Percentiles rank a stretch among this genome's conserved stretches.
Conservation (phyloP, 306 rosid genomes). For the Prunus campanulata region DNA sequence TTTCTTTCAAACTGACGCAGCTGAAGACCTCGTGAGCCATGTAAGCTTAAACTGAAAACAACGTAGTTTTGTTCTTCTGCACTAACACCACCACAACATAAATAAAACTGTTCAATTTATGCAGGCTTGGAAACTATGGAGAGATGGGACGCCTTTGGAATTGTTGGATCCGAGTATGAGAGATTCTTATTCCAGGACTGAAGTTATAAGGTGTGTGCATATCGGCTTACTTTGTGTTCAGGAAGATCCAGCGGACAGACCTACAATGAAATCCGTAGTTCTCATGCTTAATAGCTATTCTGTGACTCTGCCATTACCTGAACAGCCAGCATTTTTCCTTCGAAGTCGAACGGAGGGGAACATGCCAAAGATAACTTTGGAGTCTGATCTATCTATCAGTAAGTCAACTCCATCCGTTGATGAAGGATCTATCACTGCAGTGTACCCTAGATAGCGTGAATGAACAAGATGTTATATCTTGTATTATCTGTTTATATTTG, state of each 20-base stretch:
- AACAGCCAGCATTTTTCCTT: too few species aligned
- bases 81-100: neutral
- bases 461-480: neutral
- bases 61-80: neutral
- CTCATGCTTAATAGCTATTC: too few species aligned
- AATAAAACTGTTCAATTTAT: neutral
- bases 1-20: neutral
- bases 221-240: too few species aligned
- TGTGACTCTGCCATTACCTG: too few species aligned
- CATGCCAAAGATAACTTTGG: too few species aligned
- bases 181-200: too few species aligned
- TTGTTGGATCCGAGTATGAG: too few species aligned
- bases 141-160: neutral
- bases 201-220: too few species aligned
- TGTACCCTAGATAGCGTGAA: neutral
- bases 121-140: constrained; percentile 11
- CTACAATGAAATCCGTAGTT: too few species aligned
- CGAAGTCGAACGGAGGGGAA: too few species aligned
- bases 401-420: neutral
- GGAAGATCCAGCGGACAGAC: too few species aligned
- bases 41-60: neutral
- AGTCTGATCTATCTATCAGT: too few species aligned
- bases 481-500: neutral
- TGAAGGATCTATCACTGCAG: constrained; percentile 3
- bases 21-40: constrained; percentile 1